phyloP scores from a whole-genome alignment of 2,329 filamentous ascomycete species.

The Epichloe elymi region DNA sequence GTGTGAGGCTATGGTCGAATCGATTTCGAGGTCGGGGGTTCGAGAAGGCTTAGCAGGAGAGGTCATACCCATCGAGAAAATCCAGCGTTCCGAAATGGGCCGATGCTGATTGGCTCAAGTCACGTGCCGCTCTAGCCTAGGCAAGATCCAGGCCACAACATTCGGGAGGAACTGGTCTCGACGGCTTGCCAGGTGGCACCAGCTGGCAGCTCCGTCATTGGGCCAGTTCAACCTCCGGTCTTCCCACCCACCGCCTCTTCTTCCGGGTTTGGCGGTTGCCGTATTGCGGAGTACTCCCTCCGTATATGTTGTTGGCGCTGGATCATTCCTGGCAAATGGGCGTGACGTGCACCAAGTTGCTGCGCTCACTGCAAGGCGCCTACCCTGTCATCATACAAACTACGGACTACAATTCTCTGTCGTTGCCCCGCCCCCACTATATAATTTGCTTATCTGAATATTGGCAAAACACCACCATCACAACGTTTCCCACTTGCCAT shows the following conservation, averaged over 20 bases:
- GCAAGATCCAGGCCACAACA: not conserved
- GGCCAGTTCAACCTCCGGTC: not conserved
- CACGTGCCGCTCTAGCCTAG: slow-evolving; percentile 20
- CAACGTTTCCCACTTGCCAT: not conserved
- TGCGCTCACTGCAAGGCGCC: too few relatives aligned
- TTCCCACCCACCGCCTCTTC: not conserved
- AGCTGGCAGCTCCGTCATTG: not conserved
- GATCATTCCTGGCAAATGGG: not conserved
- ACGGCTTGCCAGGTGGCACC: not conserved
- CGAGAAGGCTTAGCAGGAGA: slow-evolving; percentile 26
- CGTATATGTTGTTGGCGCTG: not conserved
- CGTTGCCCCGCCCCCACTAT: slow-evolving; percentile 19
- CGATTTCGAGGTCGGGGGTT: slow-evolving; percentile 24
- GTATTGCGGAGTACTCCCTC: too few relatives aligned
- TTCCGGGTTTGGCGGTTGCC: not conserved
- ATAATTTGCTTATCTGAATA: slow-evolving; percentile 3
- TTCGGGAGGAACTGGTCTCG: not conserved
- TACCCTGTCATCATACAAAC: not conserved
- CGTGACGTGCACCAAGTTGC: not conserved
- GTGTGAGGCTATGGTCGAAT: slow-evolving; percentile 19
- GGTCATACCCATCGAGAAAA: slow-evolving; percentile 25
- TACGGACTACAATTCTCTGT: not conserved
- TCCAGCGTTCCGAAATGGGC: slow-evolving; percentile 31
- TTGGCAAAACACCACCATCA: not conserved
- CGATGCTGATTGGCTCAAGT: slow-evolving; percentile 27